Evolutionary conservation across 805 yeast species (phyloP).

Genomic region (Wickerhamomyces rabaulensis): DNA sequence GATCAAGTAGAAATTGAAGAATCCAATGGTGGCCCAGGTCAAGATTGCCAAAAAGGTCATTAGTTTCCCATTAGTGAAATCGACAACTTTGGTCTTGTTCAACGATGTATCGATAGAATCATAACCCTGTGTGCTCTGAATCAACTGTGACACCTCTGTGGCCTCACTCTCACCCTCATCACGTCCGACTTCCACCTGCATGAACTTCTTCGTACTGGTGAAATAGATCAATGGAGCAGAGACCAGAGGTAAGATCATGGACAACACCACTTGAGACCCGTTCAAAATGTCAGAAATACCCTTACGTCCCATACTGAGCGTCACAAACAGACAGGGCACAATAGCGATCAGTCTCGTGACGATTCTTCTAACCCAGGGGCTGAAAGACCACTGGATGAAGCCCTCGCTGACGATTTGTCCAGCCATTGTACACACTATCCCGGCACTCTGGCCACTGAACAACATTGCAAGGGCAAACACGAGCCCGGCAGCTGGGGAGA

Average conservation of each 20-base stretch:
- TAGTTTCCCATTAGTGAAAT: slow-evolving; percentile 39
- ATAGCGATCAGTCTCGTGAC: slow-evolving; percentile 82
- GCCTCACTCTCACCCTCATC: slow-evolving; percentile 11
- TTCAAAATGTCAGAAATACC: slow-evolving; percentile 75
- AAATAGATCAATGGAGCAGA: slow-evolving; percentile 83
- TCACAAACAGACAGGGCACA: slow-evolving; percentile 76
- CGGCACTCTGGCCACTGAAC: slow-evolving; percentile 93
- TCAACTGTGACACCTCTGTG: slow-evolving; percentile 2
- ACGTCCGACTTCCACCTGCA: slow-evolving; percentile 45
- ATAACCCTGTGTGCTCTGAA: not conserved
- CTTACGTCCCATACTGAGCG: slow-evolving; percentile 68
- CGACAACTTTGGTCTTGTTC: slow-evolving; percentile 12
- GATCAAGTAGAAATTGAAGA: slow-evolving; percentile 61
- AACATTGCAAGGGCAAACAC: slow-evolving; percentile 85
- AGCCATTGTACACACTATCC: slow-evolving; percentile 88
- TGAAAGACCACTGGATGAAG: slow-evolving; percentile 70
- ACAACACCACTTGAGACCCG: slow-evolving; percentile 76
- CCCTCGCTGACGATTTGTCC: slow-evolving; percentile 95
- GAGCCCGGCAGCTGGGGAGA: slow-evolving; percentile 82
- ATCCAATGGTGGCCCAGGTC: slow-evolving; percentile 66
- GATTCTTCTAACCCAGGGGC: slow-evolving; percentile 77
- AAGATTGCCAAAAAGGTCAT: slow-evolving; percentile 46
- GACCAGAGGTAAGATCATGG: slow-evolving; percentile 78
- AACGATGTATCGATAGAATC: not conserved
- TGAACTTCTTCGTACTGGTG: slow-evolving; percentile 63